Percentiles rank a stretch among this genome's conserved stretches.
Conservation (phyloP, 805 yeast genomes). For the Pichia manshurica region DNA sequence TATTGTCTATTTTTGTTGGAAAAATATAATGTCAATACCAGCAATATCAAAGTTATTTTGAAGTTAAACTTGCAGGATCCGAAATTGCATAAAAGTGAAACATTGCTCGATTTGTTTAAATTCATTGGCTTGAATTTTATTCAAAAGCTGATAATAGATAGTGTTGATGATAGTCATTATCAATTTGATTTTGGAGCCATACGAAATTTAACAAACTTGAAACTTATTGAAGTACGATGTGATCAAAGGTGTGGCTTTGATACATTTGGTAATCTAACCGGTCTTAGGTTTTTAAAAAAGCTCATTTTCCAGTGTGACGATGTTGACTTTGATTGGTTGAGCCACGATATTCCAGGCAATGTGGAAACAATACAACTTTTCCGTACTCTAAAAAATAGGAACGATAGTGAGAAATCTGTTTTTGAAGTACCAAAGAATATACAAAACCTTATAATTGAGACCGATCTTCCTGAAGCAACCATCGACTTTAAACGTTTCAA, state of each 20-base stretch:
- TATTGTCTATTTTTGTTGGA: background rate
- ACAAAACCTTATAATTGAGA: constrained; percentile 1
- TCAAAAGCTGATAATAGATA: constrained; percentile 1
- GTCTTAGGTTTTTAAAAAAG: background rate
- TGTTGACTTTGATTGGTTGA: constrained; percentile 2
- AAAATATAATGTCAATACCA: background rate
- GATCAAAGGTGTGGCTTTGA: background rate
- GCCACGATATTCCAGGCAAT: background rate
- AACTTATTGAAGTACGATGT: background rate
- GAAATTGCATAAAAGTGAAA: background rate
- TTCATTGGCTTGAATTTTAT: background rate
- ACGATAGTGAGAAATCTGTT: background rate
- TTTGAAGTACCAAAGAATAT: background rate
- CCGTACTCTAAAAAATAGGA: background rate
- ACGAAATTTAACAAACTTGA: background rate
- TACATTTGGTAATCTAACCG: constrained; percentile 1
- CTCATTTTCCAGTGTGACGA: background rate
- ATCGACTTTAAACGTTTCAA: background rate
- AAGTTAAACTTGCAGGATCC: background rate
- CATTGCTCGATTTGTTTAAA: background rate
- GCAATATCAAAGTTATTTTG: background rate
- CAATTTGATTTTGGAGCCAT: background rate
- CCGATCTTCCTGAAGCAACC: background rate
- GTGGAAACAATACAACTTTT: constrained; percentile 1
- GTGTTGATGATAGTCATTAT: background rate